These are phyloP conservation scores for Scolecobasidium constrictum DNA, from an alignment of 2,329 filamentous ascomycete species.

Conservation along the genomic window DNA sequence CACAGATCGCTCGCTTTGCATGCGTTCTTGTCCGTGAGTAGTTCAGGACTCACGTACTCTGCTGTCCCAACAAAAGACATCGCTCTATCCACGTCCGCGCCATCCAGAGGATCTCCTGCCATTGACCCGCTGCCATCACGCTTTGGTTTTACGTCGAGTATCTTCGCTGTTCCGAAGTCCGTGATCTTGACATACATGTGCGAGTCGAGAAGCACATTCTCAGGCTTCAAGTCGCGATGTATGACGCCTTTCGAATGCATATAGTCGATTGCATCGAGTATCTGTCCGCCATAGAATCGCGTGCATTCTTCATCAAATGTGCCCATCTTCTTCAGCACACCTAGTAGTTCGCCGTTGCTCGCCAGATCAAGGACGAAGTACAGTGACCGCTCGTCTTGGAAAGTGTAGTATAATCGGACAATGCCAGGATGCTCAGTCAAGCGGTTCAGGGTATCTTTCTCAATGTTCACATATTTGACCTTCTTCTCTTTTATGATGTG, in stretches of 20 bases:
- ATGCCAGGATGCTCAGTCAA: constrained; percentile 94
- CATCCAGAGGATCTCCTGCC: constrained; percentile 41
- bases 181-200: constrained; percentile 98
- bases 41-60: constrained; percentile 94
- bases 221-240: constrained; percentile 90
- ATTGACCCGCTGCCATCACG: constrained; percentile 26
- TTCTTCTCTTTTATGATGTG: constrained; percentile 99
- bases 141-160: constrained; percentile 51
- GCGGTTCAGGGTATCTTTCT: constrained; percentile 94
- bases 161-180: constrained; percentile 96
- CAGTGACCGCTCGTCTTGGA: constrained; percentile 89
- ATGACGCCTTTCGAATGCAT: constrained; percentile 97
- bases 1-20: constrained; percentile 97
- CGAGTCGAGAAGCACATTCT: constrained; percentile 90
- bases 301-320: constrained; percentile 95
- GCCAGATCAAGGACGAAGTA: constrained; percentile 96
- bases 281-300: constrained; percentile 88
- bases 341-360: constrained; percentile 81
- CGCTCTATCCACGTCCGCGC: constrained; percentile 58
- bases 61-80: constrained; percentile 96
- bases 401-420: constrained; percentile 94
- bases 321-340: constrained; percentile 84
- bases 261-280: constrained; percentile 90
- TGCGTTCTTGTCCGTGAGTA: constrained; percentile 92
- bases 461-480: constrained; percentile 99